These are phyloP conservation scores for Colletotrichum spinosum DNA, from an alignment of 2,329 filamentous ascomycete species.

Conservation along the genomic window DNA sequence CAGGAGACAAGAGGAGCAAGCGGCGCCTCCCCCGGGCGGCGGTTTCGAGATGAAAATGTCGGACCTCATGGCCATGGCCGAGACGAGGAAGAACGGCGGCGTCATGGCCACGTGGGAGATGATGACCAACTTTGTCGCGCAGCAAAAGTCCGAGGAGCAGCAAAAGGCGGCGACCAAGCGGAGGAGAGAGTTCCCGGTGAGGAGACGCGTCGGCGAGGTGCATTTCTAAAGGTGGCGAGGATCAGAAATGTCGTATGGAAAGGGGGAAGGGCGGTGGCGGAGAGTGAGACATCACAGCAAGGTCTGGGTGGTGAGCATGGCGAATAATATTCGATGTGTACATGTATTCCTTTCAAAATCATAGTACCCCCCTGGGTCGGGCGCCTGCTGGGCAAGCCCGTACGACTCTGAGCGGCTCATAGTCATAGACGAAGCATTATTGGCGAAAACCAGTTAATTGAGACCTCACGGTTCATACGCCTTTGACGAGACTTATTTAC, in stretches of 20 bases:
- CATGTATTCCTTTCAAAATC: constrained; percentile 16
- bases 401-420: constrained; percentile 3
- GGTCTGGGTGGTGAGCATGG: constrained; percentile 21
- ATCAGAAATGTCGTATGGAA: too few relatives aligned
- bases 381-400: constrained; percentile 18
- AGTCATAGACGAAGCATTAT: constrained; percentile 19
- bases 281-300: too few relatives aligned
- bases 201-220: constrained; percentile 18
- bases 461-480: background rate
- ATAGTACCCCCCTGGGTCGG: constrained; percentile 21
- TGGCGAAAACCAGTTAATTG: background rate
- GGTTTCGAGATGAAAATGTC: constrained; percentile 34
- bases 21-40: background rate
- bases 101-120: constrained; percentile 31
- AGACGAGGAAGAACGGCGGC: constrained; percentile 26
- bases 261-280: too few relatives aligned
- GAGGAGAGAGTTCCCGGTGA: constrained; percentile 16
- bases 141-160: constrained; percentile 24
- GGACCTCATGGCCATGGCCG: constrained; percentile 30
- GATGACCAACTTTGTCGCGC: constrained; percentile 23
- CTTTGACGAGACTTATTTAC: too few relatives aligned
- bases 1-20: constrained; percentile 6
- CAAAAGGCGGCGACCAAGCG: constrained; percentile 22
- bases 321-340: constrained; percentile 32
- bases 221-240: constrained; percentile 23